Conservation (phyloP, 371 early-diverging fungal species). For the Conidiobolus incongruus region DNA sequence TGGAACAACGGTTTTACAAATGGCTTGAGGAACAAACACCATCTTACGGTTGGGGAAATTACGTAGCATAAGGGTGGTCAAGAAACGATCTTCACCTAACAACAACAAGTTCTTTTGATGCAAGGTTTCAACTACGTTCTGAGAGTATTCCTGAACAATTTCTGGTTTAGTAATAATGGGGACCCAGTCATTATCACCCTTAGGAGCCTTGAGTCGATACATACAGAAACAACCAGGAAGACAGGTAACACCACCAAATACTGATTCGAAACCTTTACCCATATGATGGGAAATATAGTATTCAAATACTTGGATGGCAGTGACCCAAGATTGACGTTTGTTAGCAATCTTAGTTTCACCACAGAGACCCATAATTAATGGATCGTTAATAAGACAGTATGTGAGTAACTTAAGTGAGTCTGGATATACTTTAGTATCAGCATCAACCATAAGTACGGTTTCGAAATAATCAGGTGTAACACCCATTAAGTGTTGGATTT, state of each 20-base stretch:
- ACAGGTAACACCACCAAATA: slow-evolving; percentile 95
- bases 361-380: slow-evolving; percentile 60
- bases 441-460: slow-evolving; percentile 77
- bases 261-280: slow-evolving; percentile 78
- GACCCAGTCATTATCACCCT: no score
- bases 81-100: no score
- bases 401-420: slow-evolving; percentile 49
- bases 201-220: slow-evolving; percentile 74
- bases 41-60: no score
- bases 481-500: slow-evolving; percentile 44
- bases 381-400: slow-evolving; percentile 54
- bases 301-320: slow-evolving; percentile 88
- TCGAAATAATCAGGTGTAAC: slow-evolving; percentile 66
- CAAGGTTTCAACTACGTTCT: slow-evolving; percentile 67
- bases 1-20: no score
- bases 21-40: no score
- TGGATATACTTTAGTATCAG: slow-evolving; percentile 64
- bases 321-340: slow-evolving; percentile 65
- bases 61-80: no score
- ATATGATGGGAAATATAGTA: slow-evolving; percentile 91
- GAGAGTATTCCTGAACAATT: slow-evolving; percentile 73
- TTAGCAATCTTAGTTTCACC: slow-evolving; percentile 78
- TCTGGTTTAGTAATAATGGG: slow-evolving; percentile 65
- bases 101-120: no score
- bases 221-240: slow-evolving; percentile 89